Percentiles rank a stretch among this genome's conserved stretches.
phyloP scores from a whole-genome alignment of 306 rosid species.

The Gastrolobium villosum region DNA sequence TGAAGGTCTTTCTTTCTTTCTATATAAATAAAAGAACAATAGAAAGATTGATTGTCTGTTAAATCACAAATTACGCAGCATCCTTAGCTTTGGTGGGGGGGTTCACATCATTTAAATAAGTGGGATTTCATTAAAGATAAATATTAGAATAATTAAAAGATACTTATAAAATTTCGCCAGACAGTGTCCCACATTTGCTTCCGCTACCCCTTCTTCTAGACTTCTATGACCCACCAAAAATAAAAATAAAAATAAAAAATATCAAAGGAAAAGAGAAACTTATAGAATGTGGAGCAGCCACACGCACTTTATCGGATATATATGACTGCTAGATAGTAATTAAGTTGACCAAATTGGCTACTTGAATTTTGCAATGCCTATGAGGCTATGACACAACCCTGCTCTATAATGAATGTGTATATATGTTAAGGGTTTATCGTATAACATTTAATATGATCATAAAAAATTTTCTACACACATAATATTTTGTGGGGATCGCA shows the following conservation, averaged over 20 bases:
- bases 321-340: not conserved
- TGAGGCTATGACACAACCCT: not conserved
- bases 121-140: not conserved
- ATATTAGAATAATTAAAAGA: not conserved
- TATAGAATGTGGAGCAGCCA: slow-evolving; percentile 32
- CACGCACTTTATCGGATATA: slow-evolving; percentile 33
- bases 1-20: not conserved
- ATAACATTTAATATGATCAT: no score
- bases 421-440: no score
- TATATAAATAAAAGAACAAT: not conserved
- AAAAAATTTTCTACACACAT: no score
- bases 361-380: not conserved
- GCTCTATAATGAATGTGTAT: not conserved
- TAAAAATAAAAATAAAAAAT: no score
- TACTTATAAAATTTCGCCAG: not conserved
- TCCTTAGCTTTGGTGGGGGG: not conserved
- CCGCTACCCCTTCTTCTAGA: not conserved
- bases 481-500: no score
- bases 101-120: slow-evolving; percentile 6
- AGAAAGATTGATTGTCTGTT: not conserved
- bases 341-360: not conserved
- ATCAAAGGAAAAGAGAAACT: not conserved
- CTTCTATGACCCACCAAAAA: not conserved
- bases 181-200: not conserved
- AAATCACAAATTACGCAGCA: not conserved